Evolutionary conservation across 768 basidiomycete genomes (phyloP).

Genomic region (Suillus decipiens): DNA sequence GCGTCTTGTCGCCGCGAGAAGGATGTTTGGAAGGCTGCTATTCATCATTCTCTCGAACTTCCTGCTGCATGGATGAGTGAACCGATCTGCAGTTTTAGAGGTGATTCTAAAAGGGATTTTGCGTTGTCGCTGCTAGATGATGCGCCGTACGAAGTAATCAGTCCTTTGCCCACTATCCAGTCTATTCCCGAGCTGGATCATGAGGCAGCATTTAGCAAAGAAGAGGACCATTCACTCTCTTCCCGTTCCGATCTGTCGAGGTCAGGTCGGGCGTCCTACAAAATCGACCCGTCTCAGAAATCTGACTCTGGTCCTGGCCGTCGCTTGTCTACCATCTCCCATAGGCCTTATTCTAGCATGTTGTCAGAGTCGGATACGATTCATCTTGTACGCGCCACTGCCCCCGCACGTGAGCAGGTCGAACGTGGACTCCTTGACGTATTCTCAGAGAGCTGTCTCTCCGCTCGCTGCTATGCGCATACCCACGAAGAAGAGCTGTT

Average conservation of each 20-base stretch:
- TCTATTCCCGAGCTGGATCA: constrained; percentile 52
- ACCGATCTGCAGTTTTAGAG: constrained; percentile 62
- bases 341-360: constrained; percentile 60
- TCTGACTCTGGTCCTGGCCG: constrained; percentile 41
- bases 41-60: constrained; percentile 50
- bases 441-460: constrained; percentile 70
- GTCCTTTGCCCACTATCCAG: constrained; percentile 52
- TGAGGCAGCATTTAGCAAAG: constrained; percentile 8
- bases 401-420: constrained; percentile 64
- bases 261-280: constrained; percentile 23
- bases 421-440: constrained; percentile 83
- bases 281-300: constrained; percentile 21
- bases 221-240: neutral
- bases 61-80: constrained; percentile 55
- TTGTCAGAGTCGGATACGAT: constrained; percentile 51
- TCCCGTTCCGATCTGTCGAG: constrained; percentile 6
- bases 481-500: constrained; percentile 66
- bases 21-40: constrained; percentile 78
- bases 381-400: constrained; percentile 67
- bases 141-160: constrained; percentile 41
- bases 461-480: constrained; percentile 66
- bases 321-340: constrained; percentile 64
- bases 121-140: constrained; percentile 37
- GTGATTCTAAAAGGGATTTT: constrained; percentile 44
- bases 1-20: constrained; percentile 85